phyloP scores from a whole-genome alignment of 306 rosid species.

The Ammopiptanthus mongolicus region DNA sequence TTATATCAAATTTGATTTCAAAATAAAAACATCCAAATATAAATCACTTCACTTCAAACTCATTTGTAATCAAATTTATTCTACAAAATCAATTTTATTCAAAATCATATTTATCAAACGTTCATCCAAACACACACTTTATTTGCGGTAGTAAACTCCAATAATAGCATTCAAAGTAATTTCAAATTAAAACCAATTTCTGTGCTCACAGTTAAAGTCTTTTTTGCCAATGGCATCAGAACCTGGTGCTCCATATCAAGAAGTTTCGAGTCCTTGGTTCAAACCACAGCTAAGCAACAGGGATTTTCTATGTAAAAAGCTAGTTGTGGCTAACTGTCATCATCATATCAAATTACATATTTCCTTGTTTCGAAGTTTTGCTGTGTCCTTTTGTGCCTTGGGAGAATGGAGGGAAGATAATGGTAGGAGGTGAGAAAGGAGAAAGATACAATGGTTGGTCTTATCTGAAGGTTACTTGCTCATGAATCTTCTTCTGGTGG shows the following conservation, averaged over 20 bases:
- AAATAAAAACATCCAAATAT: no score
- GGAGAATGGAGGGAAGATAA: neutral
- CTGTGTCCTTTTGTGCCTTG: neutral
- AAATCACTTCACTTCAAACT: no score
- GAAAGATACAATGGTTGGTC: neutral
- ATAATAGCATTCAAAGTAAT: neutral
- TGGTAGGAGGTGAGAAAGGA: neutral
- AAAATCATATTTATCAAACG: no score
- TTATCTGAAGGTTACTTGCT: no score
- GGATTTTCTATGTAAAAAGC: neutral
- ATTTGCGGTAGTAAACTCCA: neutral
- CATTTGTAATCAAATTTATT: no score
- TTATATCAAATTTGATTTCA: no score
- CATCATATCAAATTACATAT: neutral
- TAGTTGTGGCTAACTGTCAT: neutral
- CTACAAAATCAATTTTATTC: no score
- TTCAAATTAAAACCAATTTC: neutral
- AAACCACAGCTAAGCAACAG: neutral
- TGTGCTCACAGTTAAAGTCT: neutral
- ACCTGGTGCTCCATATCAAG: no score
- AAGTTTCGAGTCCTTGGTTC: neutral
- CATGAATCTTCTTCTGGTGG: no score
- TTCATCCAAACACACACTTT: no score
- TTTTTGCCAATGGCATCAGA: neutral
- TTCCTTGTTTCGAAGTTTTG: neutral